A percentile compares a stretch with the other conserved stretches of the same genome.
Conservation (phyloP, 2,329 filamentous ascomycete species). For the Chalaropsis thielavioides region DNA sequence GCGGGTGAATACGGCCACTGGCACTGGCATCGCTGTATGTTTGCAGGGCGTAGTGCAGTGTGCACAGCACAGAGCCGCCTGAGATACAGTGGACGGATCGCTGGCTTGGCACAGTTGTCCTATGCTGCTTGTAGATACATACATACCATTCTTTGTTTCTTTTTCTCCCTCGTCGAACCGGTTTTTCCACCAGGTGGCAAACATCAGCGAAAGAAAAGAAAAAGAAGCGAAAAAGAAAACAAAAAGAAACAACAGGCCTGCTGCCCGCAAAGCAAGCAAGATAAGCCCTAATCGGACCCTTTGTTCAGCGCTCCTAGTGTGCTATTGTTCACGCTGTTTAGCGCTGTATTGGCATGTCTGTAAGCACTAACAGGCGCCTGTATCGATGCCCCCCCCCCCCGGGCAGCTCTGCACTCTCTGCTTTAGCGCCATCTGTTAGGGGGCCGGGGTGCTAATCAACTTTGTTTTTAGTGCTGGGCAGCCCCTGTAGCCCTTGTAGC, state of each 20-base stretch:
- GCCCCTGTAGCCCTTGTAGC: neutral
- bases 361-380: neutral
- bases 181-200: neutral
- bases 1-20: too few species aligned
- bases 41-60: too few species aligned
- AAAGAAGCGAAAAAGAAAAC: neutral
- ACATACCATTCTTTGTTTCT: neutral
- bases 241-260: neutral
- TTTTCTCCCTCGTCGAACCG: neutral
- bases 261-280: too few species aligned
- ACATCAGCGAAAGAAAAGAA: neutral
- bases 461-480: neutral
- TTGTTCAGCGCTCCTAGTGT: neutral
- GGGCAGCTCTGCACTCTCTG: too few species aligned
- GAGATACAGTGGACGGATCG: too few species aligned
- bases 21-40: too few species aligned
- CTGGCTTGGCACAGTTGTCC: too few species aligned
- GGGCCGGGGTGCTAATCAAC: neutral
- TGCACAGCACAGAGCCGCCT: too few species aligned
- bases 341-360: neutral
- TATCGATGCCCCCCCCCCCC: neutral
- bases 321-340: neutral
- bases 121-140: too few species aligned
- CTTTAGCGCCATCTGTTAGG: neutral
- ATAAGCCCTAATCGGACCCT: too few species aligned